Evolutionary conservation across 805 yeast genomes (phyloP), one percentile per base, ranked within the genome.

Genomic region (Wickerhamomyces sydowiorum): DNA sequence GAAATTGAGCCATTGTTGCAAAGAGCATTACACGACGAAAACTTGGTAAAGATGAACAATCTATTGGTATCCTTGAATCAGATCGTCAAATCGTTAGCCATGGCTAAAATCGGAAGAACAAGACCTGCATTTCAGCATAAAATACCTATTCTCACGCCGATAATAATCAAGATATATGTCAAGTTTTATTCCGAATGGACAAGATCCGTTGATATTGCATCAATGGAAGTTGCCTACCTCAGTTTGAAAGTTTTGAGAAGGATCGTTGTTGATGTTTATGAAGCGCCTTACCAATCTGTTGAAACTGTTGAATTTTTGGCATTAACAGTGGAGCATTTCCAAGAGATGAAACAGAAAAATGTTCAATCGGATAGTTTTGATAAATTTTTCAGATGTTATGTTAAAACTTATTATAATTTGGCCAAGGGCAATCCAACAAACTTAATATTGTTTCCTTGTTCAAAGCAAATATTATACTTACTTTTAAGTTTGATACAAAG

Each of bases 101-200:
- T 82, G 42, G 89, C 90, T 1, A 70, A 90, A 50, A 86, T 91
- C 28, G 98, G 98, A 7, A 75, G 87, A 47, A 78, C 91, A 3
- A 75, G 86, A 52, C 80, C 81, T 19, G 86, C 88, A 0, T 72
- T 89, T 75, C 93, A 84, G 57, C 67, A 76, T 38, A 80, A 84
- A 46, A 75, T 86, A 0, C 86, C 87, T 0, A 60, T 76, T 4
- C 62, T 90, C 2, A 70, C 82, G 9, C 79, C 83, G 0, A 64
- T 76, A 2, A 59, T 88, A 30, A 73, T 80, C 20, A 73, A 77
- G 43, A 64, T 81, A 39, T 89, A 89, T 59, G 51, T 70, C 18
- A 57, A 66, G 17, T 76, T 76, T 43, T 85, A 84, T 54, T 75
- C 76, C 37, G 68, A 70, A 40, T 87, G 95, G 93, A 70, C 77